Conservation (phyloP, 495 filamentous ascomycete species). For the Echria macrotheca region DNA sequence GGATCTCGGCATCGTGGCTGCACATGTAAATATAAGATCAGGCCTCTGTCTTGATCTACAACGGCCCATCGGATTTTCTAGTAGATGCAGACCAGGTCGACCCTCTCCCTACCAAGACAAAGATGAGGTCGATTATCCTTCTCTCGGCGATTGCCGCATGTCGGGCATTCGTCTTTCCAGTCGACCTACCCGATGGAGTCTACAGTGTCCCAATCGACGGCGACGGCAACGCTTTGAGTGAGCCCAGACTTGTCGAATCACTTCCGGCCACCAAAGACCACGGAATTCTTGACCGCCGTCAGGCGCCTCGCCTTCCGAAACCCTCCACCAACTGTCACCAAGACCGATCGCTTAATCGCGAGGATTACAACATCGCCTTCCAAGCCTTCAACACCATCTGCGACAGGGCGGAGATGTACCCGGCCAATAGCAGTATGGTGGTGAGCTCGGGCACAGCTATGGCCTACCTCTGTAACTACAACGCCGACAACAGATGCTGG, state of each 20-base stretch:
- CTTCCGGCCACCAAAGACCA: background rate
- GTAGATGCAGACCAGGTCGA: background rate
- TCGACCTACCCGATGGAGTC: slow-evolving; percentile 1
- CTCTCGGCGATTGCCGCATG: background rate
- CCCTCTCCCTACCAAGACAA: background rate
- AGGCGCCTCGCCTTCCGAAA: background rate
- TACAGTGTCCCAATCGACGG: slow-evolving; percentile 3
- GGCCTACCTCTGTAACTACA: slow-evolving; percentile 7
- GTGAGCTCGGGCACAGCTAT: background rate
- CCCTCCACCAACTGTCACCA: slow-evolving; percentile 7
- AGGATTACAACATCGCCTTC: background rate
- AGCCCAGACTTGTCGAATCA: background rate
- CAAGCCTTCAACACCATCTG: slow-evolving; percentile 3
- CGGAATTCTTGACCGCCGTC: background rate
- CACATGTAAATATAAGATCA: too few relatives aligned
- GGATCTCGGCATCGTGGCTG: too few relatives aligned
- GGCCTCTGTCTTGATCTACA: too few relatives aligned
- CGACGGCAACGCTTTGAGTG: background rate
- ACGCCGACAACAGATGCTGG: slow-evolving; percentile 4
- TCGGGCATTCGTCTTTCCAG: slow-evolving; percentile 1
- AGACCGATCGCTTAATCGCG: background rate
- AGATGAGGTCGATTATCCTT: background rate
- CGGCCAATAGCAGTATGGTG: background rate
- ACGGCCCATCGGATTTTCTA: too few relatives aligned
- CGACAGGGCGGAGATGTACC: background rate